Evolutionary conservation across 2,329 filamentous ascomycete species (phyloP), one percentile per base, ranked within the genome.

Genomic region (Nectriaceae sp.): DNA sequence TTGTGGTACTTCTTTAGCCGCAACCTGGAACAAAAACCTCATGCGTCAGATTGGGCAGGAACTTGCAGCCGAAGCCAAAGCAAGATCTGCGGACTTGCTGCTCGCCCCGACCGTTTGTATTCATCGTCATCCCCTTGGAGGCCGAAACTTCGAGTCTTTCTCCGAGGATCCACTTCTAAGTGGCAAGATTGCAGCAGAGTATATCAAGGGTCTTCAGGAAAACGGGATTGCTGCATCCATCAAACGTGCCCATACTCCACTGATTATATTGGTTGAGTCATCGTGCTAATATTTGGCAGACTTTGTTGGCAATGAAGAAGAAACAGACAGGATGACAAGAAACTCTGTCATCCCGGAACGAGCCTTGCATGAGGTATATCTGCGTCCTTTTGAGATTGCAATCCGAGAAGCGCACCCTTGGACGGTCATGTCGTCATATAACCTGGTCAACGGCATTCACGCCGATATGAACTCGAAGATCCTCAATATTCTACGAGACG

Each of bases 131-230:
- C 90, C 90, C 1, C 76, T 94, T 0, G 89, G 89, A 16, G 90
- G 90, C 18, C 80, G 90, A 50, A 91, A 91, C 55, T 95, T 94
- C 57, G 90, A 95, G 69, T 91, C 89, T 0, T 94, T 90, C 66
- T 90, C 88, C 0, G 90, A 94, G 66, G 90, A 94, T 57, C 89
- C 89, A 0, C 79, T 86, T 10, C 76, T 95, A 4, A 89, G 88
- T 0, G 88, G 88, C 24, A 87, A 85, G 53, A 72, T 91, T 52
- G 86, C 87, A 11, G 82, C 86, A 1, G 79, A 87, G 50, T 89
- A 89, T 53, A 85, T 89, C 62, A 83, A 81, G 41, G 88, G 87
- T 5, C 73, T 89, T 46, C 89, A 94, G 63, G 84, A 85, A 20
- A 85, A 83, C 51, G 85, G 87, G 1, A 79, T 94, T 31, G 84